phyloP scores from a whole-genome alignment of 2,329 filamentous ascomycete genomes.

The Pseudogymnoascus sp. region DNA sequence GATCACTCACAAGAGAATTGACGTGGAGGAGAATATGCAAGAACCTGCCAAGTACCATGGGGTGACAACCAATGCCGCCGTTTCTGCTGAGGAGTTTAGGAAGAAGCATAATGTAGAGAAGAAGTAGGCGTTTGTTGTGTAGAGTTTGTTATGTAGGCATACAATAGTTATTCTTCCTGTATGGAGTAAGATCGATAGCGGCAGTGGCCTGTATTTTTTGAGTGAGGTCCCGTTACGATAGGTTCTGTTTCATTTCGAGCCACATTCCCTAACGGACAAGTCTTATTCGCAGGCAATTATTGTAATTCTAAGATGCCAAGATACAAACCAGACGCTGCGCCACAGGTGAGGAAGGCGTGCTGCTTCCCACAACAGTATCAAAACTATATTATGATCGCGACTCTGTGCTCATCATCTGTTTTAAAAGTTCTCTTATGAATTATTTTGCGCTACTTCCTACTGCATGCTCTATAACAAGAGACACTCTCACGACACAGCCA shows the following conservation, averaged over 20 bases:
- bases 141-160: neutral
- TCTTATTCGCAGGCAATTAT: neutral
- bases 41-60: conserved; percentile 1
- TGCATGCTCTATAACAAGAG: neutral
- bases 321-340: neutral
- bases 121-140: neutral
- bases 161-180: neutral
- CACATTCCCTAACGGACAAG: neutral
- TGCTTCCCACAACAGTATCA: neutral
- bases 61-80: neutral
- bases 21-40: neutral
- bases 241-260: neutral
- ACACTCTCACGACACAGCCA: neutral
- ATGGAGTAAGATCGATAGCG: neutral
- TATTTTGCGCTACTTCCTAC: neutral
- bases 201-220: neutral
- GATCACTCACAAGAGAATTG: neutral
- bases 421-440: neutral
- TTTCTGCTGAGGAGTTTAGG: neutral
- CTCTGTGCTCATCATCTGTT: neutral
- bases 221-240: neutral
- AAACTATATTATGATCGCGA: neutral
- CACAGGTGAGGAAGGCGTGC: neutral
- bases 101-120: neutral
- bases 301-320: neutral